Evolutionary conservation across 75 land plant genomes (phyloP).

Genomic region (Sequoiadendron giganteum): DNA sequence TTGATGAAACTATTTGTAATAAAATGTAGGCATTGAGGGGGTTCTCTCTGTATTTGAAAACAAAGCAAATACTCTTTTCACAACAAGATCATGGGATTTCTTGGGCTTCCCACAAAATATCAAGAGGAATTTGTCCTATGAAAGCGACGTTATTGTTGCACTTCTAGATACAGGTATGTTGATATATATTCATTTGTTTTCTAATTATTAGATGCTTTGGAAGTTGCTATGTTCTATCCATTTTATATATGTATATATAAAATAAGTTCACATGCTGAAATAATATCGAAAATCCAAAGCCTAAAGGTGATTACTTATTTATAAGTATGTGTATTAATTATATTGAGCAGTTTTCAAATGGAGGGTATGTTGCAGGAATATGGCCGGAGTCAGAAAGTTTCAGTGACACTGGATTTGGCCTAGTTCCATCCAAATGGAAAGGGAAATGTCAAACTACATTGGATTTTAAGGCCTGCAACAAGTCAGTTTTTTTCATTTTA

Average conservation of each 20-base stretch:
- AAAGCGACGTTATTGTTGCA: constrained; percentile 49
- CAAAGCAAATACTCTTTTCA: constrained; percentile 28
- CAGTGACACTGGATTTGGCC: constrained; percentile 15
- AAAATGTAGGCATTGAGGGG: constrained; percentile 22
- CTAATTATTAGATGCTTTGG: too few relatives aligned
- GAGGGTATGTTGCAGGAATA: constrained; percentile 15
- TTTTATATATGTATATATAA: too few relatives aligned
- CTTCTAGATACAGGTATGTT: constrained; percentile 45
- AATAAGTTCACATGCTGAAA: too few relatives aligned
- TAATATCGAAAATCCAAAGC: not conserved
- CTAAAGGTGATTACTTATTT: not conserved
- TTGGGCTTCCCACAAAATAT: constrained; percentile 8
- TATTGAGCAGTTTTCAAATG: not conserved
- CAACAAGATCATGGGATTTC: constrained; percentile 62
- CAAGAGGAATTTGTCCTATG: constrained; percentile 13
- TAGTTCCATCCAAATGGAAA: constrained; percentile 33
- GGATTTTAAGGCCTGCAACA: not conserved
- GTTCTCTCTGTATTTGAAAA: constrained; percentile 51
- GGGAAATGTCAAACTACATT: constrained; percentile 20
- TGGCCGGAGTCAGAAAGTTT: constrained; percentile 45
- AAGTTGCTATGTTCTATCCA: too few relatives aligned
- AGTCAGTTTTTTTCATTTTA: not conserved
- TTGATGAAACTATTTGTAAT: not conserved
- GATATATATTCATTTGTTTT: too few relatives aligned
- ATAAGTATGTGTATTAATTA: not conserved